Percentiles rank a stretch among this genome's conserved stretches.
Conservation (phyloP, 768 basidiomycete species). For the Pleurotus djamor region DNA sequence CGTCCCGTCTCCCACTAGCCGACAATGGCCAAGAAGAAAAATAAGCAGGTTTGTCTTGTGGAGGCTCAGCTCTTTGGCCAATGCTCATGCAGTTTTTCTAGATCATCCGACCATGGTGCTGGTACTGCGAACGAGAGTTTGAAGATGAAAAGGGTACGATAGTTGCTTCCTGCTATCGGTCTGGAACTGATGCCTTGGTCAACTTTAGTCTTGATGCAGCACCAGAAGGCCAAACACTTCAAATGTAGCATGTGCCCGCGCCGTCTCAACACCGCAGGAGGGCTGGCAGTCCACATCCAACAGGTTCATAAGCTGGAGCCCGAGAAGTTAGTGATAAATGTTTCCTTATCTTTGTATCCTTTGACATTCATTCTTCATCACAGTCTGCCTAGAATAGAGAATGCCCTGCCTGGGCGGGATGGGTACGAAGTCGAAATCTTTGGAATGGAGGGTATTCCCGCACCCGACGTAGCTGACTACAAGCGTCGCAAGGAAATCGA, state of each 20-base stretch:
- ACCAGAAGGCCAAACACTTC: slow-evolving; percentile 99
- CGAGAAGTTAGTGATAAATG: slow-evolving; percentile 60
- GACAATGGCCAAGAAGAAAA: slow-evolving; percentile 61
- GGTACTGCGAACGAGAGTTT: slow-evolving; percentile 99
- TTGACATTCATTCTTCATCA: not conserved
- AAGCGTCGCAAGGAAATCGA: slow-evolving; percentile 95
- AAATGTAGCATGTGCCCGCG: slow-evolving; percentile 96
- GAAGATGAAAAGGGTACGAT: slow-evolving; percentile 95
- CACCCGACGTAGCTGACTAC: slow-evolving; percentile 93
- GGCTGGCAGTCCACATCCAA: slow-evolving; percentile 95
- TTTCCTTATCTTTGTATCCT: not conserved
- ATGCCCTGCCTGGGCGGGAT: slow-evolving; percentile 93
- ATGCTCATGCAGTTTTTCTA: slow-evolving; percentile 23
- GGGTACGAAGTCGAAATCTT: slow-evolving; percentile 99
- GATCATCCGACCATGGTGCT: slow-evolving; percentile 94
- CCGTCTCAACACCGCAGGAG: slow-evolving; percentile 95
- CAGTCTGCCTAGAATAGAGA: slow-evolving; percentile 88
- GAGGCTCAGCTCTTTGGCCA: not conserved
- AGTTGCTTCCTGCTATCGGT: not conserved
- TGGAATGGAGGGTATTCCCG: slow-evolving; percentile 98
- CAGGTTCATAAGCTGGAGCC: slow-evolving; percentile 99
- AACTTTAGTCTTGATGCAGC: slow-evolving; percentile 87
- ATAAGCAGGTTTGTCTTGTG: slow-evolving; percentile 43
- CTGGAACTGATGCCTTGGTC: too few relatives aligned
- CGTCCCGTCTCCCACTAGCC: not conserved